Evolutionary conservation across 1,284 basidiomycete species (phyloP), one percentile per base, ranked within the genome.

Genomic region (Ceratobasidium sp.): DNA sequence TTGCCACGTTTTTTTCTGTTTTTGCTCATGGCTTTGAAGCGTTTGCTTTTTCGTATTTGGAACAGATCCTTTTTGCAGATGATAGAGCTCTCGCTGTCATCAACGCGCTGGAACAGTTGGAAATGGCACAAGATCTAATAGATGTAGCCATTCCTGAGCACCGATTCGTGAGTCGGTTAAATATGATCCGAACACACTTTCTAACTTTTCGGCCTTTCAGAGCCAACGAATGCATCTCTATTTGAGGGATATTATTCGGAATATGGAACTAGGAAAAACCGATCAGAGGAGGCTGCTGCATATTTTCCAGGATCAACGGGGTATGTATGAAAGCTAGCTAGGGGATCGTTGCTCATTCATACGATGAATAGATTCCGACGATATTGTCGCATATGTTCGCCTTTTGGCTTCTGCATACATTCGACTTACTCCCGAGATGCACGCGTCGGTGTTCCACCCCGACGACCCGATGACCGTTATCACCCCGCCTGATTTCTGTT

Each of bases 311-410:
- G 29, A 55, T n/a, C 50, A 20, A 8, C 35, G 40, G 12, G 38
- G 64, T 67, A 54, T 32, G 64, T 20, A 8, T 47, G 17, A 20
- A 31, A 22, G 3, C 5, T 42, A 12, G 35, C 7, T 34, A 13
- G 17, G 10, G 17, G 17, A n/a, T 29, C 6, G 6, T 10, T 2
- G 40, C 34, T 38, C 32, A 29, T 12, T 40, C 17, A 34, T n/a
- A 25, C 20, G 13, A 4, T 2, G 0, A 10, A 22, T 43, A 67
- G 64, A 67, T 22, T 67, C 64, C 8, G 64, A 67, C 25, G 52
- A 67, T 55, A 67, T 67, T 35, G 64, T 55, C n/a, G 64, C 25
- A 34, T 67, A 67, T 34, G 52, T 67, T 42, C 64, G 64, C 29
- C 53, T 67, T 5, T 29, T 67, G 7, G 40, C 64, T 13, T 67